phyloP scores from a whole-genome alignment of 202 grass and related monocot species.

The Musa balbisiana region DNA sequence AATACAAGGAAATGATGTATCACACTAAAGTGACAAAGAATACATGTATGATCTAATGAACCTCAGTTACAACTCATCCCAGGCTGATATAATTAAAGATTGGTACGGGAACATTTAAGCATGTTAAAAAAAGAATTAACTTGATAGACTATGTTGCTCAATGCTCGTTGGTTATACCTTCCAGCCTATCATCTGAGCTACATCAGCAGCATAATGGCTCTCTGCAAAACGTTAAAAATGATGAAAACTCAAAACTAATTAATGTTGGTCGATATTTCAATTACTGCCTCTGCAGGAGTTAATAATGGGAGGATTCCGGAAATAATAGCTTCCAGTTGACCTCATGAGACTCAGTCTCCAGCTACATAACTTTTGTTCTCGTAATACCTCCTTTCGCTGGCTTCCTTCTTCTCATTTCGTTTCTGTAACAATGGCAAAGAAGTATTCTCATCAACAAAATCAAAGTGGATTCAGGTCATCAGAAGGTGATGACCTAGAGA shows the following conservation, averaged over 20 bases:
- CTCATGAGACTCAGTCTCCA: slow-evolving; percentile 14
- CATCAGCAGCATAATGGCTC: not conserved
- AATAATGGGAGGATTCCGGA: not conserved
- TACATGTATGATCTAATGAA: not conserved
- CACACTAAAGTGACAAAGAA: not conserved
- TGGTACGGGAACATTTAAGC: not conserved
- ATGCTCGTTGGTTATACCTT: not conserved
- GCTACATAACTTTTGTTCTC: slow-evolving; percentile 62
- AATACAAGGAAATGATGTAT: not conserved
- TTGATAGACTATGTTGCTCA: not conserved
- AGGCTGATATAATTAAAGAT: not conserved
- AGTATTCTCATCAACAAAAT: not conserved
- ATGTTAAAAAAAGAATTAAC: not conserved
- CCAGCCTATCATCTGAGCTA: not conserved
- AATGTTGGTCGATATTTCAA: not conserved
- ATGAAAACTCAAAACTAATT: not conserved
- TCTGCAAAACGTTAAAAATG: no score
- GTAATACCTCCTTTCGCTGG: slow-evolving; percentile 88
- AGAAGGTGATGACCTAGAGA: not conserved
- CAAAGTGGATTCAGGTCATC: no score
- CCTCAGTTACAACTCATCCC: not conserved
- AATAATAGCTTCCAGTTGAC: not conserved
- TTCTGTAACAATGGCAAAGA: slow-evolving; percentile 42
- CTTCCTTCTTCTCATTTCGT: slow-evolving; percentile 98
- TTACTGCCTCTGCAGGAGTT: not conserved